A percentile compares a stretch with the other conserved stretches of the same genome.
Conservation (phyloP, 2,329 filamentous ascomycete species). For the Phyllosticta paracitricarpa region DNA sequence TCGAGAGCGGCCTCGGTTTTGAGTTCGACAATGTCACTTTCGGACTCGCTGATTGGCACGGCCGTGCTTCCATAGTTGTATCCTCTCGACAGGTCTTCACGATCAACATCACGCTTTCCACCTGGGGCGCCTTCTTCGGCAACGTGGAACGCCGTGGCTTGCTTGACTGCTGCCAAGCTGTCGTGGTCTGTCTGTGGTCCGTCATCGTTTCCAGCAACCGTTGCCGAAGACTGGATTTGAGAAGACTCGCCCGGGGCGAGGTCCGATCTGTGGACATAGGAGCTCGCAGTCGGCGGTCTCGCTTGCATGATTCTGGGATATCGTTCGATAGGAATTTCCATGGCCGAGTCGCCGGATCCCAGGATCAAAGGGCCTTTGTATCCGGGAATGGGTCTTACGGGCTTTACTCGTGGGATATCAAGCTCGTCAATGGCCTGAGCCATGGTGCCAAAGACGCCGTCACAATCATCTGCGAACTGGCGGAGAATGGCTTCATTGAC, state of each 20-base stretch:
- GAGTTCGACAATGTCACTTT: slow-evolving; percentile 80
- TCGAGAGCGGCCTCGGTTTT: slow-evolving; percentile 67
- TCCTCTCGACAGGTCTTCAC: slow-evolving; percentile 79
- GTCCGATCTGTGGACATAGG: slow-evolving; percentile 52
- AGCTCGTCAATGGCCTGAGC: slow-evolving; percentile 76
- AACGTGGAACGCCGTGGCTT: slow-evolving; percentile 70
- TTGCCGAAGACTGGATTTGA: slow-evolving; percentile 42
- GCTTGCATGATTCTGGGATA: slow-evolving; percentile 81
- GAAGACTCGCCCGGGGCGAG: slow-evolving; percentile 33
- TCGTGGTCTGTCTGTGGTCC: slow-evolving; percentile 20
- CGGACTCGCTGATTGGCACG: slow-evolving; percentile 77
- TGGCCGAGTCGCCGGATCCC: slow-evolving; percentile 63
- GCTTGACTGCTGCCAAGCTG: slow-evolving; percentile 60
- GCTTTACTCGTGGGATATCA: slow-evolving; percentile 65
- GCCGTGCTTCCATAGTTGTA: slow-evolving; percentile 90
- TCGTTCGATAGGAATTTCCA: slow-evolving; percentile 79
- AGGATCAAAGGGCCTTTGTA: slow-evolving; percentile 74
- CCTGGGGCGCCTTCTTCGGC: slow-evolving; percentile 64
- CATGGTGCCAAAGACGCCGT: slow-evolving; percentile 65
- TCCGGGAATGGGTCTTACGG: slow-evolving; percentile 61
- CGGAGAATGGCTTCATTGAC: slow-evolving; percentile 63
- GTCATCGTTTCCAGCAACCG: slow-evolving; percentile 21
- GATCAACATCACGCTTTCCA: slow-evolving; percentile 70
- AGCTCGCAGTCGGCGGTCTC: slow-evolving; percentile 63
- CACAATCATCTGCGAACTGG: slow-evolving; percentile 55